These are phyloP conservation scores for Gnomoniopsis smithogilvyi DNA, from an alignment of 2,329 filamentous ascomycete species.

Conservation along the genomic window DNA sequence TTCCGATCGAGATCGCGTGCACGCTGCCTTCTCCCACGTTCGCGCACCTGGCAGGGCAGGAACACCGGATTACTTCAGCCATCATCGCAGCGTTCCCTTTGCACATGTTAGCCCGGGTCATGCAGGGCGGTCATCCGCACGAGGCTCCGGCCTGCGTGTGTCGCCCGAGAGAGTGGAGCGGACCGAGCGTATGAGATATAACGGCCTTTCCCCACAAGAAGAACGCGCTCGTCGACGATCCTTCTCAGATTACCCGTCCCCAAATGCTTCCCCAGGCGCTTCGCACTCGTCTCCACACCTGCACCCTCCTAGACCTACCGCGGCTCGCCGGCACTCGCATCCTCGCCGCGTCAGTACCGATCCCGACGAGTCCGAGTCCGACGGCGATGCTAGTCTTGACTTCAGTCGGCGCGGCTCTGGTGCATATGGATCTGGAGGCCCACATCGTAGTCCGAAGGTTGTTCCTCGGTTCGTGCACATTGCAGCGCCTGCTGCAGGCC, in stretches of 20 bases:
- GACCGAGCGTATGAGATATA: conserved; percentile 28
- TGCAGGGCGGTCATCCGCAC: conserved; percentile 28
- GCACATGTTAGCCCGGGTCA: conserved; percentile 38
- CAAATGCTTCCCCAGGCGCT: conserved; percentile 33
- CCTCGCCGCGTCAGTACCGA: conserved; percentile 40
- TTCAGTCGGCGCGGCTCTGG: conserved; percentile 19
- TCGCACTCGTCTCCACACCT: conserved; percentile 30
- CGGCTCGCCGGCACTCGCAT: conserved; percentile 46
- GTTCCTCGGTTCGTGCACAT: conserved; percentile 18
- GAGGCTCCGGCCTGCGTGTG: conserved; percentile 11
- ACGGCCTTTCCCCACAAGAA: conserved; percentile 36
- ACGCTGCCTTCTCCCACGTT: conserved; percentile 15
- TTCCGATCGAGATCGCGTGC: conserved; percentile 15
- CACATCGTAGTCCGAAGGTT: conserved; percentile 12
- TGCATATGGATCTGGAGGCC: background rate
- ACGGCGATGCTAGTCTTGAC: conserved; percentile 23
- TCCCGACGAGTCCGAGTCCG: conserved; percentile 35
- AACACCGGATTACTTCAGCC: conserved; percentile 33
- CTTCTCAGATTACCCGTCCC: conserved; percentile 47
- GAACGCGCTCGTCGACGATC: conserved; percentile 44
- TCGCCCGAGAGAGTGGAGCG: conserved; percentile 23
- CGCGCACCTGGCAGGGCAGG: conserved; percentile 16
- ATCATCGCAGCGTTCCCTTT: conserved; percentile 34
- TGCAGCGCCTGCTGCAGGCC: conserved; percentile 22
- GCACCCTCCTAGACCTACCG: conserved; percentile 30